Evolutionary conservation across 2,329 filamentous ascomycete genomes (phyloP).

Genomic region (Colletotrichum karsti): DNA sequence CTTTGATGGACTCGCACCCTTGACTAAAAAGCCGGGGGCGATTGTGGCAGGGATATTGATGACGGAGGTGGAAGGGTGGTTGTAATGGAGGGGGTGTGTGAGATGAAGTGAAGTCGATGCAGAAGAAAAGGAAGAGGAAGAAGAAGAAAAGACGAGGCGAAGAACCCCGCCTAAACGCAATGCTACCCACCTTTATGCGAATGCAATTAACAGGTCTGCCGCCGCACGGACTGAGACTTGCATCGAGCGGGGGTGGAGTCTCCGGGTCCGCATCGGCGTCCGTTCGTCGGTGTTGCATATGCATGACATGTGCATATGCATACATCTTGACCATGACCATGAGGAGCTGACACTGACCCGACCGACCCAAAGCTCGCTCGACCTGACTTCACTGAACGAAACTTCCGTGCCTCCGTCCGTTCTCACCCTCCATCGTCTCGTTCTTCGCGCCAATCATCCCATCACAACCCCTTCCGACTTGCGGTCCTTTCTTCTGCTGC

Average conservation of each 20-base stretch:
- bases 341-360: background rate
- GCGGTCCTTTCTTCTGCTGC: background rate
- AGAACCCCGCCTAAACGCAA: slow-evolving; percentile 9
- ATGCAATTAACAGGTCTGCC: background rate
- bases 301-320: slow-evolving; percentile 25
- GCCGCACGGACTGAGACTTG: slow-evolving; percentile 6
- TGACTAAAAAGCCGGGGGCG: background rate
- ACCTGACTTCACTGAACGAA: too few species aligned
- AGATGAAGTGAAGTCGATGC: background rate
- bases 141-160: background rate
- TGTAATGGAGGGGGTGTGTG: background rate
- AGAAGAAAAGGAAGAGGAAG: background rate
- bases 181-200: background rate
- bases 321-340: background rate
- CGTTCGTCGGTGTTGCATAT: slow-evolving; percentile 8
- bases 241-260: slow-evolving; percentile 14
- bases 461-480: background rate
- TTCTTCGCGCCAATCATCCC: slow-evolving; percentile 14
- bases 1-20: slow-evolving; percentile 1
- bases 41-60: background rate
- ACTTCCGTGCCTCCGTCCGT: background rate
- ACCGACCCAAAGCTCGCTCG: too few species aligned
- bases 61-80: background rate
- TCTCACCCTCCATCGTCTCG: background rate
- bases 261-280: background rate